A percentile compares a stretch with the other conserved stretches of the same genome.
These are phyloP conservation scores for Colletotrichum eremochloae DNA, from an alignment of 2,329 filamentous ascomycete species.

Conservation along the genomic window DNA sequence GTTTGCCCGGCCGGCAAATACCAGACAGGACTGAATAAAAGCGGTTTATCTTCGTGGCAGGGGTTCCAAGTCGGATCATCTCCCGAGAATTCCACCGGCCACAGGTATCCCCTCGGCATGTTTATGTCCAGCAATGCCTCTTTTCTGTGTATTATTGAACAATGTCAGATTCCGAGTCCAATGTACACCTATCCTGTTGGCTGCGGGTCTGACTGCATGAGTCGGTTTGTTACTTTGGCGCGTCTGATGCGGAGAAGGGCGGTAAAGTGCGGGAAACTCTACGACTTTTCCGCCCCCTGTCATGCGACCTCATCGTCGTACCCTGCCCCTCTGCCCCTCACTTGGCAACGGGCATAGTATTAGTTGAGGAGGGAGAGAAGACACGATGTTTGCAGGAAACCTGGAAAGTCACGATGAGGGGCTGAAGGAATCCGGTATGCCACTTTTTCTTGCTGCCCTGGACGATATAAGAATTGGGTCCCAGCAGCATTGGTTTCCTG, in stretches of 20 bases:
- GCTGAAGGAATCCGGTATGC: conserved; percentile 20
- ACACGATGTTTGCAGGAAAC: background rate
- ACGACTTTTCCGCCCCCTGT: conserved; percentile 30
- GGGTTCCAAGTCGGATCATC: background rate
- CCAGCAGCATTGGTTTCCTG: background rate
- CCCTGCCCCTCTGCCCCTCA: conserved; percentile 35
- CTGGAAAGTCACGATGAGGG: conserved; percentile 18
- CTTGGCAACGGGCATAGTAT: conserved; percentile 32
- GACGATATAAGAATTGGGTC: conserved; percentile 28
- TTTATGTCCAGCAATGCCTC: conserved; percentile 6
- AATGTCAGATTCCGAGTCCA: background rate
- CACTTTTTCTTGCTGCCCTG: conserved; percentile 11
- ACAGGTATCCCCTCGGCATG: conserved; percentile 24
- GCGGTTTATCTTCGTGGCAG: conserved; percentile 27
- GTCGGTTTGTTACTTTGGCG: conserved; percentile 11
- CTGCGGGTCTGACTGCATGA: conserved; percentile 25
- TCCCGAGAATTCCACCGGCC: conserved; percentile 30
- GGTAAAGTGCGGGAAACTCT: conserved; percentile 38
- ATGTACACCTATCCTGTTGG: background rate
- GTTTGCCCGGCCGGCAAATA: background rate
- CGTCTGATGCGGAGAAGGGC: conserved; percentile 14
- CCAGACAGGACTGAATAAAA: background rate
- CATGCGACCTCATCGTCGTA: conserved; percentile 15
- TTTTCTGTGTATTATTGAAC: background rate
- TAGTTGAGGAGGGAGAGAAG: background rate